Base-by-base conservation (phyloP, 768 basidiomycete species). In the Leccinum ochraceum region DNA sequence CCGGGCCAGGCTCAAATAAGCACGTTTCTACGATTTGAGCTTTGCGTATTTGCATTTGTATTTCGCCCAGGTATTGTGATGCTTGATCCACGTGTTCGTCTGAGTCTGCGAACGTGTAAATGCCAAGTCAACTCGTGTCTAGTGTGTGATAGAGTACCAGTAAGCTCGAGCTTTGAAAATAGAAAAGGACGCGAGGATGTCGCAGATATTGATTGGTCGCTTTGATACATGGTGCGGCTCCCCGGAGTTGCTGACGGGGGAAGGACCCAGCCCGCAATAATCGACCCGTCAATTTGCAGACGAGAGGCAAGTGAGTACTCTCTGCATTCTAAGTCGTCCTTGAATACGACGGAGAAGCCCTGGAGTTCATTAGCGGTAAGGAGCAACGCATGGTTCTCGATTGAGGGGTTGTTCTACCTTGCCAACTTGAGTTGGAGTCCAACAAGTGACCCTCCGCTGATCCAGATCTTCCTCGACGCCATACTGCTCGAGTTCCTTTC, bases 111-210 rank as follows among this genome's bases (percentile, higher is more conserved):
- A 39, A 59, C 11, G 4, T 8, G 28, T 74, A 16, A 74, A 39
- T 26, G 32, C 34, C 17, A 39, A 39, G 2, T 9, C 4, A 30
- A 24, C 16, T 26, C 17, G 36, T 36, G 28, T 22, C 10, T 13
- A 0, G 20, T 14, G 24, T n/a, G 42, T 8, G 10, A 48, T 49
- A 44, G 51, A 34, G 56, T 72, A 75, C 74, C 72, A 1, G 72
- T 74, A 3, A 69, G 60, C 24, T 69, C 68, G 3, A 75, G 53
- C 50, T 63, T 70, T 5, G 72, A 67, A 53, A 74, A 74, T 39
- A 64, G 14, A 54, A 74, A 74, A 20, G 66, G 56, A 14, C 66
- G 63, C 1, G 48, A 49, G 11, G 68, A 55, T 11, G 67, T 70
- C 17, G 20, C 30, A n/a, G 72, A 66, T 30, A 63, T 13, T 3